Percentiles rank a stretch among this genome's conserved stretches.
These are phyloP conservation scores for Cytospora piceae DNA, from an alignment of 2,329 filamentous ascomycete genomes.

Conservation along the genomic window DNA sequence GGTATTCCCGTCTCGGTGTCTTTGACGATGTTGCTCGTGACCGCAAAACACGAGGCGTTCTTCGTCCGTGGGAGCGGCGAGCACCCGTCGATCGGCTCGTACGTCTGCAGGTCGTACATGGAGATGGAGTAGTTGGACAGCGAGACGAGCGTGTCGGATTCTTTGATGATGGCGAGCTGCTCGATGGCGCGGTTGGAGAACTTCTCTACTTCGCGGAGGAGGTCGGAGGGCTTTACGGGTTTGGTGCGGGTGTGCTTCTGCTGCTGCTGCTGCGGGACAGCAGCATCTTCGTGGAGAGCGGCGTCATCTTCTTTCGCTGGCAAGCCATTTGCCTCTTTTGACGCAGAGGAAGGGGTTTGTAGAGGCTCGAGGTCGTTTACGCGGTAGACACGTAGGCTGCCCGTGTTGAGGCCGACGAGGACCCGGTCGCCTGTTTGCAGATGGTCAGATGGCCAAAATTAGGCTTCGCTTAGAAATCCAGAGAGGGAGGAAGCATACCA, in stretches of 20 bases:
- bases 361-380: constrained; percentile 68
- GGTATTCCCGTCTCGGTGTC: constrained; percentile 85
- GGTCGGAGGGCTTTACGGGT: constrained; percentile 68
- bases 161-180: constrained; percentile 93
- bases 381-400: constrained; percentile 86
- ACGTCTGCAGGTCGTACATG: constrained; percentile 85
- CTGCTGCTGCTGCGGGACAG: constrained; percentile 35
- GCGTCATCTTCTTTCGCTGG: constrained; percentile 26
- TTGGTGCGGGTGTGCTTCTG: constrained; percentile 36
- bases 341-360: constrained; percentile 42
- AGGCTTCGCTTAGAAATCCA: no score
- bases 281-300: constrained; percentile 12
- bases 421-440: constrained; percentile 73
- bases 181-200: constrained; percentile 90
- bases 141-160: constrained; percentile 88
- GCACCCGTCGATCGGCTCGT: constrained; percentile 65
- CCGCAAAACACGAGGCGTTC: constrained; percentile 87
- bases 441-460: constrained; percentile 4
- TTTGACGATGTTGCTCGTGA: constrained; percentile 94
- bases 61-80: constrained; percentile 74
- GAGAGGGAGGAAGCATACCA: constrained; percentile 55
- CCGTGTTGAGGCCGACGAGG: constrained; percentile 88
- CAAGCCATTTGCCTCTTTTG: constrained; percentile 45
- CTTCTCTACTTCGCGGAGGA: constrained; percentile 89
- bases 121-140: constrained; percentile 89